A percentile compares a stretch with the other conserved stretches of the same genome.
These are phyloP conservation scores for Hirsutella thompsonii DNA, from an alignment of 2,329 filamentous ascomycete genomes.

Conservation along the genomic window DNA sequence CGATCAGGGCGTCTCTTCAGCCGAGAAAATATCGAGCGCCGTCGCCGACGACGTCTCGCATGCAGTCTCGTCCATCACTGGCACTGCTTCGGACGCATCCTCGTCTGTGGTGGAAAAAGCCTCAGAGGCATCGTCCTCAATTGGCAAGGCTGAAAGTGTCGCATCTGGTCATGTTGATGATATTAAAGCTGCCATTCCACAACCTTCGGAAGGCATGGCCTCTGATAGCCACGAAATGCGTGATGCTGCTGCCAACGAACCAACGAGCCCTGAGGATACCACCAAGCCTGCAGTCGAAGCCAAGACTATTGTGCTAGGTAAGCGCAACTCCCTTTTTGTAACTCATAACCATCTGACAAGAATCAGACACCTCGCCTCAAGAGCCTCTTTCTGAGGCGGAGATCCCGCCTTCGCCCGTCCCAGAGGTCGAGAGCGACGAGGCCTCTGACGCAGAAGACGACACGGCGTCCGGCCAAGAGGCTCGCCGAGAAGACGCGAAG, in stretches of 20 bases:
- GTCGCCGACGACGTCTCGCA: constrained; percentile 5
- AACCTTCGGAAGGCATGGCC: neutral
- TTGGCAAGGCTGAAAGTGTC: too few species aligned
- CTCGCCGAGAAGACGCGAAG: constrained; percentile 12
- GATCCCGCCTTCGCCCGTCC: neutral
- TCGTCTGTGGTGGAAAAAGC: neutral
- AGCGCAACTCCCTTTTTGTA: neutral
- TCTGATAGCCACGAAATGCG: neutral
- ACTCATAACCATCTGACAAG: neutral
- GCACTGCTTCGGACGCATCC: constrained; percentile 4
- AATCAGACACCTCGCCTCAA: neutral
- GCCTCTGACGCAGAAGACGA: constrained; percentile 12
- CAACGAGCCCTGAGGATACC: neutral
- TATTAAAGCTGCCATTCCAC: too few species aligned
- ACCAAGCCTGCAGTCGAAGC: neutral
- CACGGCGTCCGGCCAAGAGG: constrained; percentile 8
- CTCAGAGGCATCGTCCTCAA: too few species aligned
- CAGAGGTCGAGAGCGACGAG: constrained; percentile 11
- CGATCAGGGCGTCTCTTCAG: neutral
- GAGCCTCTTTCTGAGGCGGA: neutral
- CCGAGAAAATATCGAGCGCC: neutral
- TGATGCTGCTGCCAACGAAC: neutral
- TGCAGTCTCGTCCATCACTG: constrained; percentile 13
- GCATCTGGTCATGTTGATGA: too few species aligned
- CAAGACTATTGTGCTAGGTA: neutral